Evolutionary conservation across 345 rosid species (phyloP).

Genomic region (Populus ilicifolia): DNA sequence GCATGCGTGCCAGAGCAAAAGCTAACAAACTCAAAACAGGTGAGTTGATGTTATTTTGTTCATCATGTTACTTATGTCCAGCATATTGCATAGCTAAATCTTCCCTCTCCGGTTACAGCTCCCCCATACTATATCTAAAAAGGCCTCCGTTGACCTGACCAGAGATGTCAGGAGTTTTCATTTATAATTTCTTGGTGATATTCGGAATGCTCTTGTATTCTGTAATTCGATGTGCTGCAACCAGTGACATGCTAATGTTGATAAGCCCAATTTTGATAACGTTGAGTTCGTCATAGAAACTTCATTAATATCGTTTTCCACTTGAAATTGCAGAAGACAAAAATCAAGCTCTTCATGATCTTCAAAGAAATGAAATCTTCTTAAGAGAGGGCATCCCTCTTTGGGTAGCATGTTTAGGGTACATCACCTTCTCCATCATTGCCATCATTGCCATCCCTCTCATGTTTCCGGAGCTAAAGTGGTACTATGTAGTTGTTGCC

Average conservation of each 20-base stretch:
- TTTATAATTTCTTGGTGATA: neutral
- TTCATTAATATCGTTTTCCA: neutral
- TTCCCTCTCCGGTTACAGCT: neutral
- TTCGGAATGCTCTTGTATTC: neutral
- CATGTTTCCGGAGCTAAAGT: conserved; percentile 85
- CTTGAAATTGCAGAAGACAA: conserved; percentile 32
- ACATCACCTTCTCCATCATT: conserved; percentile 55
- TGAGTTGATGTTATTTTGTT: conserved; percentile 11
- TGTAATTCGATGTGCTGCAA: neutral
- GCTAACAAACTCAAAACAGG: conserved; percentile 35
- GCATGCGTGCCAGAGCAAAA: conserved; percentile 37
- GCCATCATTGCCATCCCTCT: conserved; percentile 67
- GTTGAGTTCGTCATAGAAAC: neutral
- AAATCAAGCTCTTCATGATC: conserved; percentile 27
- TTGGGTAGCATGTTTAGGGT: conserved; percentile 75
- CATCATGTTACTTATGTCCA: neutral
- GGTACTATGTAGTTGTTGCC: conserved; percentile 84
- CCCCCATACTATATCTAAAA: too few relatives aligned
- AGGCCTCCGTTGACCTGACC: too few relatives aligned
- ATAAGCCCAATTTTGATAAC: neutral
- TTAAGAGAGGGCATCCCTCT: conserved; percentile 69
- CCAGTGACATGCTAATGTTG: neutral
- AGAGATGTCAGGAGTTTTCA: neutral
- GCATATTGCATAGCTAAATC: neutral
- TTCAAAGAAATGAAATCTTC: conserved; percentile 57